Percentiles rank a stretch among this genome's conserved stretches.
phyloP scores from a whole-genome alignment of 257 asterid species.

The Ophiorrhiza pumila region DNA sequence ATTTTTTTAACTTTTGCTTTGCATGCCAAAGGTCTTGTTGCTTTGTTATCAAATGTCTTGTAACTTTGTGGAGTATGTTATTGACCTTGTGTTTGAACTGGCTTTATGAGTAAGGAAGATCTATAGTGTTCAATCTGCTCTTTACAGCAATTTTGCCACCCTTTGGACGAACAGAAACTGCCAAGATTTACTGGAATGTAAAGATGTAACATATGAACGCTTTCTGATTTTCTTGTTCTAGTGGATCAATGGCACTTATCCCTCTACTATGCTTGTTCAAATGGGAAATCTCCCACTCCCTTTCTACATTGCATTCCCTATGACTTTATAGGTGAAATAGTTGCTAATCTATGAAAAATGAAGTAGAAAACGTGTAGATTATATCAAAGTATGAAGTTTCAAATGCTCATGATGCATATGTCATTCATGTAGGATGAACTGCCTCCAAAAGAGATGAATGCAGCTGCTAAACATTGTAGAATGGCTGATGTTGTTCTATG shows the following conservation, averaged over 20 bases:
- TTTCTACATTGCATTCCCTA: neutral
- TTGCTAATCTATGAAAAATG: too few species aligned
- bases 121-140: neutral
- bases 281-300: neutral
- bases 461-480: slow-evolving; percentile 87
- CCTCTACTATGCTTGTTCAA: too few species aligned
- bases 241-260: neutral
- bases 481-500: slow-evolving; percentile 91
- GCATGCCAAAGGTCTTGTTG: too few species aligned
- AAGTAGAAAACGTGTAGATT: neutral
- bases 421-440: slow-evolving; percentile 61
- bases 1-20: too few species aligned
- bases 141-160: neutral
- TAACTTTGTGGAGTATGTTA: too few species aligned
- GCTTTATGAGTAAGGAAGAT: too few species aligned
- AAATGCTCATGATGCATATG: neutral
- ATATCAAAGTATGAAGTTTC: neutral
- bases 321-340: neutral
- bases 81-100: too few species aligned
- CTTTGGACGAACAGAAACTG: neutral
- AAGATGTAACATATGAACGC: neutral
- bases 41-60: too few species aligned
- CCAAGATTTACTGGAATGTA: neutral
- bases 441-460: slow-evolving; percentile 89
- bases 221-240: neutral